Conservation (phyloP, 148 eudicot species). For the Cornus controversa region DNA sequence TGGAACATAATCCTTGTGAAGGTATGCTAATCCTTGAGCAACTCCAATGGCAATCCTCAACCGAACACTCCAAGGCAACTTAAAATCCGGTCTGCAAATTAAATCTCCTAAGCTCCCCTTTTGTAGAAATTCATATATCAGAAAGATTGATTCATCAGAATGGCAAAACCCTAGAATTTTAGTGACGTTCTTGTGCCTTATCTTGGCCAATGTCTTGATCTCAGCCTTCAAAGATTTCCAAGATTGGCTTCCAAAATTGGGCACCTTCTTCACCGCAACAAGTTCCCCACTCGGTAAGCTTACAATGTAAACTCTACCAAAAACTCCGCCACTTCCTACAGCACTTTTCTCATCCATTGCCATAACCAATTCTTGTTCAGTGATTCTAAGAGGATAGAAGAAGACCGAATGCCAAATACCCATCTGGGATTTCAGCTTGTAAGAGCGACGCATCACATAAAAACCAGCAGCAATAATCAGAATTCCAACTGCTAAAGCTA, state of each 20-base stretch:
- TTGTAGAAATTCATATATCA: slow-evolving; percentile 64
- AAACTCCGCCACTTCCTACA: slow-evolving; percentile 43
- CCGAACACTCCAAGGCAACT: slow-evolving; percentile 65
- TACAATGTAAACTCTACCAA: slow-evolving; percentile 66
- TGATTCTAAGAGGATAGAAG: slow-evolving; percentile 77
- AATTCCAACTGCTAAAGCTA: slow-evolving; percentile 41
- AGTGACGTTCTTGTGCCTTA: slow-evolving; percentile 67
- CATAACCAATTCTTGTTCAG: slow-evolving; percentile 69
- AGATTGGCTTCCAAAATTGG: slow-evolving; percentile 50
- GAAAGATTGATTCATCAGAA: slow-evolving; percentile 57
- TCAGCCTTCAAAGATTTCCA: slow-evolving; percentile 62
- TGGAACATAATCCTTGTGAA: slow-evolving; percentile 76
- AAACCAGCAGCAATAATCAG: slow-evolving; percentile 33
- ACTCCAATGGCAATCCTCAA: slow-evolving; percentile 73
- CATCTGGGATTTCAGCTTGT: slow-evolving; percentile 31
- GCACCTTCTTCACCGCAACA: slow-evolving; percentile 65
- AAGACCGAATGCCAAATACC: slow-evolving; percentile 64
- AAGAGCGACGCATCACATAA: slow-evolving; percentile 38
- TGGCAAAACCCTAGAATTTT: slow-evolving; percentile 76
- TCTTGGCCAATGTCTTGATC: slow-evolving; percentile 77
- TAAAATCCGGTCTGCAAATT: slow-evolving; percentile 42
- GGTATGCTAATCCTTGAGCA: slow-evolving; percentile 85
- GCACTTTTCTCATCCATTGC: slow-evolving; percentile 66
- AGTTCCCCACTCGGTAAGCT: slow-evolving; percentile 82
- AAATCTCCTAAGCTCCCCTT: slow-evolving; percentile 83